Evolutionary conservation across 345 rosid species (phyloP).

Genomic region (Hibiscus trionum): DNA sequence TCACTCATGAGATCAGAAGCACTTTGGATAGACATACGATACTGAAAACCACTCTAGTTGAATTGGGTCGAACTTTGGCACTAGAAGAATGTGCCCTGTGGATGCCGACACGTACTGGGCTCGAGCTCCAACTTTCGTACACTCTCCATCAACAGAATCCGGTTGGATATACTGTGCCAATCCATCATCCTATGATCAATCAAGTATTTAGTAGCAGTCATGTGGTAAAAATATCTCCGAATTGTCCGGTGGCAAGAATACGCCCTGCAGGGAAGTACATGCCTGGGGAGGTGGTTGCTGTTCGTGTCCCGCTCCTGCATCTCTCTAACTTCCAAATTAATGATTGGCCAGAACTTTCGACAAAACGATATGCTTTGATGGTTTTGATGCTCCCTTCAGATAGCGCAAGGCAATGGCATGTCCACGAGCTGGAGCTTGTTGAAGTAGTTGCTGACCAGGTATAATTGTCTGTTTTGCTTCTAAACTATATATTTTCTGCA

Average conservation of each 20-base stretch:
- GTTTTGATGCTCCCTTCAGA: slow-evolving; percentile 96
- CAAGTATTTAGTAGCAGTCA: slow-evolving; percentile 72
- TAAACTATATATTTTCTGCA: background rate
- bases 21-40: slow-evolving; percentile 91
- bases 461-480: slow-evolving; percentile 8
- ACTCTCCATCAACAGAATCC: slow-evolving; percentile 95
- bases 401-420: slow-evolving; percentile 98
- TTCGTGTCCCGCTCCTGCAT: slow-evolving; percentile 93
- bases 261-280: slow-evolving; percentile 78
- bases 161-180: slow-evolving; percentile 88
- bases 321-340: slow-evolving; percentile 93
- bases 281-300: slow-evolving; percentile 94
- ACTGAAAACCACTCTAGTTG: slow-evolving; percentile 83
- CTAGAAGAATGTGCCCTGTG: slow-evolving; percentile 97
- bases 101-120: slow-evolving; percentile 99
- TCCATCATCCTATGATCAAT: slow-evolving; percentile 84
- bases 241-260: slow-evolving; percentile 77
- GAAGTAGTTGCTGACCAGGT: slow-evolving; percentile 99
- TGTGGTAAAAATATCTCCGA: slow-evolving; percentile 81
- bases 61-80: slow-evolving; percentile 85
- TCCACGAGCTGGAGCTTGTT: slow-evolving; percentile 91
- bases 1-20: slow-evolving; percentile 94
- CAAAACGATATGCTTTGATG: slow-evolving; percentile 91
- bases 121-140: slow-evolving; percentile 89
- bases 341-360: slow-evolving; percentile 98